These are phyloP conservation scores for Eucalyptus virginea DNA, from an alignment of 345 rosid genomes.

Conservation along the genomic window DNA sequence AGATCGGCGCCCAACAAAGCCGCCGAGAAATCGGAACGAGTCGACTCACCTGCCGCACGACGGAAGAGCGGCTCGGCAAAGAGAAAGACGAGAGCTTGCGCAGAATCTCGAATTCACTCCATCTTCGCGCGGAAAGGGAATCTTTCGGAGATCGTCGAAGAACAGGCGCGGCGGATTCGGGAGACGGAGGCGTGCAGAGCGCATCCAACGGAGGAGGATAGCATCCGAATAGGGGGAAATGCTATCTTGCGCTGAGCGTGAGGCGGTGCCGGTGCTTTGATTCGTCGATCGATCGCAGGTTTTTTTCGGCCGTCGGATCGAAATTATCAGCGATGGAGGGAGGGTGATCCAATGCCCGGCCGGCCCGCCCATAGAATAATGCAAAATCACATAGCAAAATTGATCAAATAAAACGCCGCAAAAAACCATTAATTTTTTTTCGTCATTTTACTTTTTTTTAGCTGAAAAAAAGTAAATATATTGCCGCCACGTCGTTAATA, in stretches of 20 bases:
- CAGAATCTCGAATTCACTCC: neutral
- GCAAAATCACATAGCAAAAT: neutral
- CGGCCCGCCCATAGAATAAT: neutral
- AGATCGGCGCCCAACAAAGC: neutral
- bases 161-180: neutral
- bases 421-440: no score
- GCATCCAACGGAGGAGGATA: slow-evolving; percentile 1
- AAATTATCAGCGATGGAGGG: neutral
- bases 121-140: no score
- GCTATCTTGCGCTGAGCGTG: neutral
- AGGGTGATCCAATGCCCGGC: neutral
- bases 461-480: neutral
- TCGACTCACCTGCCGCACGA: neutral
- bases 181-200: neutral
- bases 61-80: neutral
- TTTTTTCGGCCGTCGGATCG: neutral
- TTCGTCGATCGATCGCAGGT: neutral
- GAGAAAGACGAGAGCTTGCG: neutral
- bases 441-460: neutral
- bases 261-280: neutral
- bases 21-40: neutral
- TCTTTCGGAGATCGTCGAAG: neutral
- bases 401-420: neutral
- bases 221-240: neutral
- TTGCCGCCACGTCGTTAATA: neutral